Evolutionary conservation across 2,329 filamentous ascomycete species (phyloP).

Genomic region (Venturiaceae sp.): DNA sequence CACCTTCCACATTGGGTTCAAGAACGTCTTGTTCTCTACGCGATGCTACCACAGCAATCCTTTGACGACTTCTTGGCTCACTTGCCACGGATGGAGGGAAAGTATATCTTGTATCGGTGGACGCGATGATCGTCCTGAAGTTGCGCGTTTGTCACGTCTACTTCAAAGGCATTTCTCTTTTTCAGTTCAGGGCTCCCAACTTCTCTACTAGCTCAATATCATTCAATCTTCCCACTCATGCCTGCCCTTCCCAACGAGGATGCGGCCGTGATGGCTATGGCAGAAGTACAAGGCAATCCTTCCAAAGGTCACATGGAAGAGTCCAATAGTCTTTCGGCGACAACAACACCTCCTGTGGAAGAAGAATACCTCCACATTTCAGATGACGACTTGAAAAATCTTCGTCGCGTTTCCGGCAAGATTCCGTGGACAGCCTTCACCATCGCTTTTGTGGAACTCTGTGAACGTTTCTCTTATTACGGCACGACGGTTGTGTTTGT

Average conservation of each 20-base stretch:
- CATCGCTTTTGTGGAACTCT: constrained; percentile 63
- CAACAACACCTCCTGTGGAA: not conserved
- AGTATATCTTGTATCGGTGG: not conserved
- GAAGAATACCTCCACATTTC: constrained; percentile 24
- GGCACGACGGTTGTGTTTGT: constrained; percentile 54
- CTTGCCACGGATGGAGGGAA: not conserved
- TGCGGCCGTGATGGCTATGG: constrained; percentile 1
- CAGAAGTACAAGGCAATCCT: not conserved
- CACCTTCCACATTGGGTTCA: not conserved
- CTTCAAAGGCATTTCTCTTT: not conserved
- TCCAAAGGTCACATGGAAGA: not conserved
- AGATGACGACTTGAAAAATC: constrained; percentile 50
- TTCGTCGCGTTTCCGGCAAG: constrained; percentile 54
- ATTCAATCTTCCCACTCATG: not conserved
- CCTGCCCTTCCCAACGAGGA: not conserved
- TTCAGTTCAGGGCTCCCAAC: too few species aligned
- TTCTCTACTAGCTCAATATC: too few species aligned
- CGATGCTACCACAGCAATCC: not conserved
- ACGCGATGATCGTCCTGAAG: not conserved
- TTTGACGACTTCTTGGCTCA: not conserved
- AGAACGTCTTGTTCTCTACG: not conserved
- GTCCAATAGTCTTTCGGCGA: not conserved
- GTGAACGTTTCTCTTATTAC: constrained; percentile 72
- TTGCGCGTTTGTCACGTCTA: not conserved
- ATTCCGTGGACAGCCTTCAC: constrained; percentile 59